phyloP scores from a whole-genome alignment of 73 alveolate species.

The Blepharisma stoltei region DNA sequence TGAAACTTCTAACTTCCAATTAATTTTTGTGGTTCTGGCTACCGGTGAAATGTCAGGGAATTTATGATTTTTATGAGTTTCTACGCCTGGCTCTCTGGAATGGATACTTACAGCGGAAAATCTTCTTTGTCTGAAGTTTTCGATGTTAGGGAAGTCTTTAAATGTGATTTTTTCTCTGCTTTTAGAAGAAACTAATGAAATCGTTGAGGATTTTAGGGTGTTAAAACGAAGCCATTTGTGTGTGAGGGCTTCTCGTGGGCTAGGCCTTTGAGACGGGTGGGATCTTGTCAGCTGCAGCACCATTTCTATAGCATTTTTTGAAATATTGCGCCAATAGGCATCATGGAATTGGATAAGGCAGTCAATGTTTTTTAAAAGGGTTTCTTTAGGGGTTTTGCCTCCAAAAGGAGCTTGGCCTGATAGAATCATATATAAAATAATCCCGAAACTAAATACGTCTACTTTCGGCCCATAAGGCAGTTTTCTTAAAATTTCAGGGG shows the following conservation, averaged over 20 bases:
- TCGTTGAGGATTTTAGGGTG: neutral
- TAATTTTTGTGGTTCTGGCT: too few species aligned
- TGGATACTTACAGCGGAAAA: too few species aligned
- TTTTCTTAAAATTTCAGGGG: slow-evolving; percentile 57
- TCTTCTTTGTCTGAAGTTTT: too few species aligned
- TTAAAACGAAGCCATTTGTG: neutral
- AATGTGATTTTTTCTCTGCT: too few species aligned
- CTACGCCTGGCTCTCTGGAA: too few species aligned
- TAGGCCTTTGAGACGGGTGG: neutral
- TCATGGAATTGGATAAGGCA: neutral
- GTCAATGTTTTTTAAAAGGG: neutral
- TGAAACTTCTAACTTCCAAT: too few species aligned
- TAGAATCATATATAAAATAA: neutral
- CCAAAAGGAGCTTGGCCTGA: neutral
- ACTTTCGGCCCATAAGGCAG: neutral
- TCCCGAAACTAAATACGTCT: neutral
- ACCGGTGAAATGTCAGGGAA: too few species aligned
- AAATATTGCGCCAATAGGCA: neutral
- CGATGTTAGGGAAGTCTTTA: too few species aligned
- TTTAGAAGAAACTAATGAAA: too few species aligned
- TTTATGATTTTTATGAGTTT: too few species aligned
- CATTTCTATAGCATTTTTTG: neutral
- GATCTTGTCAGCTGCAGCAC: neutral
- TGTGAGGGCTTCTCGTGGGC: neutral
- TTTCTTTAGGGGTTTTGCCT: neutral